Base-by-base conservation (phyloP, 441 rosid species). In the Pelargonium australe region DNA sequence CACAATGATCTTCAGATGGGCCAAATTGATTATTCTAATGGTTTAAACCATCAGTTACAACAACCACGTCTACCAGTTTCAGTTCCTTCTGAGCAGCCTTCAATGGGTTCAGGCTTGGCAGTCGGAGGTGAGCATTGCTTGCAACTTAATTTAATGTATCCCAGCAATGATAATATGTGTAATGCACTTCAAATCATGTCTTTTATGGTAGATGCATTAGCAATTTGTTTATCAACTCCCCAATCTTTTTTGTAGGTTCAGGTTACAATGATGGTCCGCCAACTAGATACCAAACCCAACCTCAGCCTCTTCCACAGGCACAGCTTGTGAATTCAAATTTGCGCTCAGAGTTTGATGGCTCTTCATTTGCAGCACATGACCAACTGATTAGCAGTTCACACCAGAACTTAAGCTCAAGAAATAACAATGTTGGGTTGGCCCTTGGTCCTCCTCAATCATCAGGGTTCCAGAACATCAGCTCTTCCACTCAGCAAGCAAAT, bases 401-500 rank as follows among this genome's bases (percentile, higher is more conserved):
- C 71, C 93, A 79, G 61, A 45, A 77, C 8, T 88, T 76, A 65
- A 77, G 74, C 79, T 77, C 75, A 4, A 80, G 79, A 79, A 83
- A 77, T 68, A 78, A 61, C 80, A 79, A 65, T 69, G 85, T 58
- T 53, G 84, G 92, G 68, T 79, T 95, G 68, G 96, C 93, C 71
- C 92, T 90, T 13, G 97, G 86, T 65, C 91, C 86, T 66, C 88
- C 97, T 0, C 95, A 78, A 68, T 70, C 91, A 77, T 81, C 90
- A 3, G 89, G 87, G 31, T 83, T 84, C 80, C 88, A 87, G 76
- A 72, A 78, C 71, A 11, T 73, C 28, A 80, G 81, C 51, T 71
- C 97, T 64, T 78, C 89, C 4, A 66, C 74, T 73, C 91, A 79
- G 75, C 70, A 83, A 61, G 64, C 89, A 51, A 79, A 72, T 78